Base-by-base conservation (phyloP, 345 rosid genomes). In the Aurinia saxatilis region DNA sequence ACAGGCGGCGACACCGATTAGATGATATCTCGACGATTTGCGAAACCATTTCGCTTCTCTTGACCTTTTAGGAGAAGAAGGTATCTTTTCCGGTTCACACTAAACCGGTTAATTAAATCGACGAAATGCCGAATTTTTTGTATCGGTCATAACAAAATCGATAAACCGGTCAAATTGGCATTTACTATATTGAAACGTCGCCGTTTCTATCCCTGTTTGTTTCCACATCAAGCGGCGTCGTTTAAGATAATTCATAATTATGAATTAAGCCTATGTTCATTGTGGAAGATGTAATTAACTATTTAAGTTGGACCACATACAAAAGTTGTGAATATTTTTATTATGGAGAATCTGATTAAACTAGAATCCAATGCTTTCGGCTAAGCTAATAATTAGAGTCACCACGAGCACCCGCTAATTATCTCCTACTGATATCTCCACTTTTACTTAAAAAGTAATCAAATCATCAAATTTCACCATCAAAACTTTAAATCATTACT, bases 281-380 rank as follows among this genome's bases (percentile, higher is more conserved):
- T 53, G 27, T 35, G 47, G 6, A n/a, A 21, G 8, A 8, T 9
- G 37, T 38, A 1, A 2, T 23, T 2, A 23, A 23, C 4, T 23
- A 21, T 1, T 3, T 4, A 27, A 27, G 5, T 30, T 48, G 65
- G 64, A 41, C 51, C 65, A 23, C 65, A 58, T 30, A 12, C n/a
- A 4, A 50, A 41, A 67, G 53, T 12, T 50, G 46, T 10, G 37
- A 10, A 6, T 7, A 5, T 36, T 12, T 16, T 36, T 27, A 21
- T 21, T 21, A 21, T 35, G 6, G 16, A 21, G 41, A 63, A 56
- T 21, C 46, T 56, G 54, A 57, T 57, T 57, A 33, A 30, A 40
- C 16, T 56, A 71, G 65, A 63, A 71, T 71, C 70, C 70, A 33
- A 71, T 71, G 75, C 70, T 71, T 71, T 71, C 75, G 69, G 75